Evolutionary conservation across 1,139 yeast genomes (phyloP).

Genomic region (Hemisphaericaspora subhashii): DNA sequence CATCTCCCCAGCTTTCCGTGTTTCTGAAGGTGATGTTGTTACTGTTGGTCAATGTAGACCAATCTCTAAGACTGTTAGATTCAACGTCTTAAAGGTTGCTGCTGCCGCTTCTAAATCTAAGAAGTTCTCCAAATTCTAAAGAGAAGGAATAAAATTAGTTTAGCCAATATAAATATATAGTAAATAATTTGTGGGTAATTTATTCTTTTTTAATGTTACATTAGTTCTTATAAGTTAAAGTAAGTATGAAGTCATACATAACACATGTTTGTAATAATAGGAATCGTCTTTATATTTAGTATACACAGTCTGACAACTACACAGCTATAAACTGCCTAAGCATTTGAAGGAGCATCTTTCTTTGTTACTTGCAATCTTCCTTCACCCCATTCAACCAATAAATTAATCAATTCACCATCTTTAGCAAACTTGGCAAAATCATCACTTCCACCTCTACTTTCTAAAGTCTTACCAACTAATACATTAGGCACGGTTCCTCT

Average conservation of each 20-base stretch:
- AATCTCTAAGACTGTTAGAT: conserved; percentile 98
- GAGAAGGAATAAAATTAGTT: conserved; percentile 6
- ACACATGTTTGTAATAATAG: neutral
- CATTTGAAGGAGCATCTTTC: conserved; percentile 56
- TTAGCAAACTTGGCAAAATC: conserved; percentile 68
- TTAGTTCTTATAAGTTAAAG: too few relatives aligned
- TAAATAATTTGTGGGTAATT: conserved; percentile 6
- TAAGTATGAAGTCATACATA: too few relatives aligned
- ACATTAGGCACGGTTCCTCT: conserved; percentile 75
- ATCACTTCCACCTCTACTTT: conserved; percentile 76
- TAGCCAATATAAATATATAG: conserved; percentile 9
- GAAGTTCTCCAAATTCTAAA: conserved; percentile 96
- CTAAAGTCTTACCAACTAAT: conserved; percentile 51
- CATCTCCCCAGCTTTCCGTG: conserved; percentile 99
- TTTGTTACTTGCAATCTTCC: conserved; percentile 53
- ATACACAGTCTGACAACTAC: too few relatives aligned
- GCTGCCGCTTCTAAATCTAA: conserved; percentile 86
- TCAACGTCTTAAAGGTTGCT: conserved; percentile 97
- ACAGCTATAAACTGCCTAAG: too few relatives aligned
- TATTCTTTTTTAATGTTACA: conserved; percentile 19
- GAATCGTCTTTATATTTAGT: too few relatives aligned
- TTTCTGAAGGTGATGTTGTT: conserved; percentile 97
- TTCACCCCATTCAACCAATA: conserved; percentile 64
- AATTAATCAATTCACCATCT: conserved; percentile 48
- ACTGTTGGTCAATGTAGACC: conserved; percentile 99